Evolutionary conservation across 164 flowering plant species (phyloP).

Genomic region (Hamamelis virginiana): DNA sequence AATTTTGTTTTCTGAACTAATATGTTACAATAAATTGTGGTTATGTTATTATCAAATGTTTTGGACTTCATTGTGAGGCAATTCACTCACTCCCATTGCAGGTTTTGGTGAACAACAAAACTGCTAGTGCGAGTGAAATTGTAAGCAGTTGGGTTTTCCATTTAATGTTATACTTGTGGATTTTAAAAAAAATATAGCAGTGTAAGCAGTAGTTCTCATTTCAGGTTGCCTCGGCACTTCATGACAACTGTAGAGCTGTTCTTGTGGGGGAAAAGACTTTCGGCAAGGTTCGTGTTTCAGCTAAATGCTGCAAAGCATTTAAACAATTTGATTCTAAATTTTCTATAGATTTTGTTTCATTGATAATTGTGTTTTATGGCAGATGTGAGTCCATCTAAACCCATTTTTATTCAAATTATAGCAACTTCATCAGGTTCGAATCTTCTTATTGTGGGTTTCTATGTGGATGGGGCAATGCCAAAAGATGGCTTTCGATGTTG

Average conservation of each 20-base stretch:
- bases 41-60: not conserved
- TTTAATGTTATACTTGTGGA: not conserved
- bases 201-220: slow-evolving; percentile 8
- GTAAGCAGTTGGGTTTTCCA: slow-evolving; percentile 43
- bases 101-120: slow-evolving; percentile 89
- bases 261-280: slow-evolving; percentile 92
- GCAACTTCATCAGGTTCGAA: no score
- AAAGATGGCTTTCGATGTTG: no score
- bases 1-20: not conserved
- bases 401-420: no score
- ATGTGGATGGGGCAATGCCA: no score
- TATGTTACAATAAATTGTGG: not conserved
- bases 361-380: no score
- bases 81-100: slow-evolving; percentile 30
- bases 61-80: not conserved
- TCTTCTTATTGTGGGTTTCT: no score
- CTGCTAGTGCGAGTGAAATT: slow-evolving; percentile 99
- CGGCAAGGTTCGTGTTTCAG: slow-evolving; percentile 67
- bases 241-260: slow-evolving; percentile 96
- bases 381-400: no score
- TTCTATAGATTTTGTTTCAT: no score
- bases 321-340: no score
- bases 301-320: not conserved
- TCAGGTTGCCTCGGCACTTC: slow-evolving; percentile 95
- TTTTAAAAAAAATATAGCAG: not conserved